Conservation (phyloP, 768 basidiomycete species). For the Psilocybe sp. region DNA sequence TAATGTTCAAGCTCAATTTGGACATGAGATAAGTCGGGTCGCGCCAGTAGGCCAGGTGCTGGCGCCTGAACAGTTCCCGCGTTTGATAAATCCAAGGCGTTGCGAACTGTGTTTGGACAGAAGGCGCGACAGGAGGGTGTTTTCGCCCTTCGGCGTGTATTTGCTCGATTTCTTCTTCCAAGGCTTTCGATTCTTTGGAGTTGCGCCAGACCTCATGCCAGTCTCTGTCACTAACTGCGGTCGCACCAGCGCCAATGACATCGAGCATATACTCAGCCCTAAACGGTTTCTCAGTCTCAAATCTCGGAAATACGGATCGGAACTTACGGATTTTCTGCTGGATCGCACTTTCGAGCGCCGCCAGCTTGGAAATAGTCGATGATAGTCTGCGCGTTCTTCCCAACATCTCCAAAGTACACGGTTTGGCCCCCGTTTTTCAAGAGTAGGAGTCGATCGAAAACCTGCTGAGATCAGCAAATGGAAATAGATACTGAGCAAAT, state of each 20-base stretch:
- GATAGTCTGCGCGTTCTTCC: slow-evolving; percentile 54
- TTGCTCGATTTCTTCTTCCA: slow-evolving; percentile 35
- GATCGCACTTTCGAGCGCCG: slow-evolving; percentile 60
- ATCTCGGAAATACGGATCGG: background rate
- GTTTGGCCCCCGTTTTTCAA: slow-evolving; percentile 75
- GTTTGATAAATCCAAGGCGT: slow-evolving; percentile 52
- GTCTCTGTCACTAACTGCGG: slow-evolving; percentile 46
- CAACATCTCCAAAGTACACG: slow-evolving; percentile 75
- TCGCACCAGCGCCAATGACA: slow-evolving; percentile 71
- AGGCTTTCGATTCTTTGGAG: slow-evolving; percentile 30
- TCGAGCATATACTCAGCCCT: slow-evolving; percentile 67
- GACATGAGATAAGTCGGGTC: slow-evolving; percentile 59
- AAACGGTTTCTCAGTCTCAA: slow-evolving; percentile 13
- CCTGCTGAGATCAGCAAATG: slow-evolving; percentile 22
- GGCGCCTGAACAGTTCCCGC: slow-evolving; percentile 38
- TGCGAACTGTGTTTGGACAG: slow-evolving; percentile 44
- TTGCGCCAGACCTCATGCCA: slow-evolving; percentile 56
- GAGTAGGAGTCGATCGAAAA: slow-evolving; percentile 77
- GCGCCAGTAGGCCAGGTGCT: slow-evolving; percentile 49
- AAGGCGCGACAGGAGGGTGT: slow-evolving; percentile 33
- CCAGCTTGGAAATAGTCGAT: slow-evolving; percentile 76
- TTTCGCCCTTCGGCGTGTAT: slow-evolving; percentile 53
- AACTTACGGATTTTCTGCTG: slow-evolving; percentile 71
- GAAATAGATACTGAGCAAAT: background rate
- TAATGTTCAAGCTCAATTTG: slow-evolving; percentile 54